These are phyloP conservation scores for Porphyrellus cyaneotinctus DNA, from an alignment of 768 basidiomycete genomes.

Conservation along the genomic window DNA sequence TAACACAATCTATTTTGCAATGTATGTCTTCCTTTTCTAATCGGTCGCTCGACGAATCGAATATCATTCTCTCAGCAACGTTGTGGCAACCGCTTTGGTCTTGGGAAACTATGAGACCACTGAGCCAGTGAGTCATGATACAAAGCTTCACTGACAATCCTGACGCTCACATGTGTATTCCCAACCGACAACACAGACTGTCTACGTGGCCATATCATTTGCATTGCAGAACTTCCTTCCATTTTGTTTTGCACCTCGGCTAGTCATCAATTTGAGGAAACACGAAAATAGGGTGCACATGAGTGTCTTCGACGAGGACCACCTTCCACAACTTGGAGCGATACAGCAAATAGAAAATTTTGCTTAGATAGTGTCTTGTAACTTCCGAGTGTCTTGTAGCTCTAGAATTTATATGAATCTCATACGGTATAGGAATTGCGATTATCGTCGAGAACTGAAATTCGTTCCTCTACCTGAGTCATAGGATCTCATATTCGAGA, in stretches of 20 bases:
- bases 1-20: constrained; percentile 18
- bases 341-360: neutral
- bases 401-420: neutral
- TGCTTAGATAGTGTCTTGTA: neutral
- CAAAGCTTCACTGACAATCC: neutral
- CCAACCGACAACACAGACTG: neutral
- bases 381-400: neutral
- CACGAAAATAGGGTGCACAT: constrained; percentile 8
- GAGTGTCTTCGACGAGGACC: neutral
- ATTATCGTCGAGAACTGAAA: neutral
- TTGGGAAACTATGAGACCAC: neutral
- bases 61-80: neutral
- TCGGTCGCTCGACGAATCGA: neutral
- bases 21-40: constrained; percentile 7
- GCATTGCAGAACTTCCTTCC: constrained; percentile 15
- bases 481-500: no score
- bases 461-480: no score
- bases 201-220: constrained; percentile 10
- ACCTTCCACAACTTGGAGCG: neutral
- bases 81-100: constrained; percentile 1
- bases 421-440: neutral
- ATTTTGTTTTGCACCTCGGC: constrained; percentile 16
- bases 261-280: constrained; percentile 16
- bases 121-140: constrained; percentile 1
- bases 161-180: neutral